These are phyloP conservation scores for Noccaea caerulescens DNA, from an alignment of 345 rosid genomes.

Conservation along the genomic window DNA sequence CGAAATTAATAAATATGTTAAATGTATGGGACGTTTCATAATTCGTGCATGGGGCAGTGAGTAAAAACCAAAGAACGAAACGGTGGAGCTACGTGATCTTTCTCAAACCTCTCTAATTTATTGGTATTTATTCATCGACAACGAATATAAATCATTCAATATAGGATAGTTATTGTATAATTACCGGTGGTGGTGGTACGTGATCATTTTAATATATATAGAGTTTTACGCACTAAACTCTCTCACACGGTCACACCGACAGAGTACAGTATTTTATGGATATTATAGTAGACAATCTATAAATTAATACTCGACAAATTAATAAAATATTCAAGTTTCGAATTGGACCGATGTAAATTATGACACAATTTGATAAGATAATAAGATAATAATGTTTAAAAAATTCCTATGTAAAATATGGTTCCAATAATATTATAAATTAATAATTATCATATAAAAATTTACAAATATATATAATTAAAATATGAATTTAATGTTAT, in stretches of 20 bases:
- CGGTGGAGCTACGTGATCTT: slow-evolving; percentile 37
- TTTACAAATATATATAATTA: no score
- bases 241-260: slow-evolving; percentile 28
- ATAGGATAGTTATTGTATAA: background rate
- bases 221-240: background rate
- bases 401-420: no score
- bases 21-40: background rate
- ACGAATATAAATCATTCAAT: slow-evolving; percentile 6
- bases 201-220: slow-evolving; percentile 17
- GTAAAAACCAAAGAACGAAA: slow-evolving; percentile 29
- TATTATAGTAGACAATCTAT: no score
- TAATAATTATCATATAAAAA: no score
- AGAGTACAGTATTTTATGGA: slow-evolving; percentile 22
- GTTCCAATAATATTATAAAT: no score
- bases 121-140: background rate
- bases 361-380: no score
- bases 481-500: no score
- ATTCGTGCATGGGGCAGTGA: slow-evolving; percentile 32
- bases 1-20: background rate
- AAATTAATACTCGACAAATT: no score
- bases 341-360: no score
- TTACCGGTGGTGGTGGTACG: slow-evolving; percentile 39
- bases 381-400: no score
- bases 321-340: no score
- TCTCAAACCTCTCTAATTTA: background rate